Evolutionary conservation across 108 stramenopile genomes (phyloP), one percentile per base, ranked within the genome.

Genomic region (Asterionellopsis glacialis): DNA sequence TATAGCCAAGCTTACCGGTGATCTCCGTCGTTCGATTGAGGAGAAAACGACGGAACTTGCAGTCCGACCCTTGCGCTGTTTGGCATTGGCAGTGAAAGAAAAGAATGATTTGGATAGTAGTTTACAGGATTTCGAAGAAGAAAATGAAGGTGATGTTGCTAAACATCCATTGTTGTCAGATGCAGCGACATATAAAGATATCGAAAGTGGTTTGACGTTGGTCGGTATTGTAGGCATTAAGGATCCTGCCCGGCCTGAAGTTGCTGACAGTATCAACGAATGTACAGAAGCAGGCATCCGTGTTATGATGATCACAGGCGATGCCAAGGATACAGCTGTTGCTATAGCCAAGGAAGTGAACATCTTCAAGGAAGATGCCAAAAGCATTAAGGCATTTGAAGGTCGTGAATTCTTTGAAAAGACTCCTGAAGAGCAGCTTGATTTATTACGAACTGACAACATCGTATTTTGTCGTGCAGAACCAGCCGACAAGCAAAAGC

Each of bases 301-400:
- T 21, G 95, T 99, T 15, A 92, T 98, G 47, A 97, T 98, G 90
- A 98, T 99, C 55, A 99, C 99, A 9, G 99, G 99, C 7, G 98
- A 99, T 81, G 88, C 94, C 44, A 78, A 76, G 40, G 97, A 96
- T 45, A 99, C 99, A 27, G 99, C 99, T 9, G 70, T 95, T 23
- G 97, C 93, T 48, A 95, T 96, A 51, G 95, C 77, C 64, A 68
- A 69, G 26, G 90, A 89, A 58, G 85, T 88, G 13, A 84, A 84
- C 59, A 87, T 88, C 45, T 75, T 92, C 67, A 49, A 65, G n/a
- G 72, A 64, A 16, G 61, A 71, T 24, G 68, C 54, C 9, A 51
- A 61, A 39, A n/a, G 49, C 22, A 38, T 86, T 13, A 90, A 90
- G 51, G 92, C 92, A 1, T 88, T 73, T 50, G 88, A 89, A 69